These are phyloP conservation scores for Cladosporium sphaerospermum DNA, from an alignment of 2,329 filamentous ascomycete species.

Conservation along the genomic window DNA sequence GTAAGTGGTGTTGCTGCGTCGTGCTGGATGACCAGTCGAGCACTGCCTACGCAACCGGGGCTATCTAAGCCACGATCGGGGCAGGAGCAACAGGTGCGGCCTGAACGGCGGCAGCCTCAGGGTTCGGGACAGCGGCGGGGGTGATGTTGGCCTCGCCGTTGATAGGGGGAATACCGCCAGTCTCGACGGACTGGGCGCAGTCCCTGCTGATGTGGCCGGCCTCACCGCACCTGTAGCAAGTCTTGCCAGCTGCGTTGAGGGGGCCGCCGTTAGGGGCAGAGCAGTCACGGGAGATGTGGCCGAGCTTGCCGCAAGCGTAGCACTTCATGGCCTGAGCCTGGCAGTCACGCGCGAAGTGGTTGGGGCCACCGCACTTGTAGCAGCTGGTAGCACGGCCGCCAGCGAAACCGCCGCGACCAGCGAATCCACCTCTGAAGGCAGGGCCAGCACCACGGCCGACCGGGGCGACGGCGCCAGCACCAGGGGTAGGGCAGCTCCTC, in stretches of 20 bases:
- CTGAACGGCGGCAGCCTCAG: constrained; percentile 9
- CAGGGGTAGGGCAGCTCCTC: constrained; percentile 78
- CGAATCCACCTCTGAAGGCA: constrained; percentile 62
- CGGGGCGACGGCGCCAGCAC: constrained; percentile 47
- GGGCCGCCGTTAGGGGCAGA: constrained; percentile 94
- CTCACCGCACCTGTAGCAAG: constrained; percentile 96
- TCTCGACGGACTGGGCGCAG: constrained; percentile 69
- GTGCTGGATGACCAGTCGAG: constrained; percentile 7
- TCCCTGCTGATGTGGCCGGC: constrained; percentile 94
- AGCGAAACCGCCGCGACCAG: constrained; percentile 63
- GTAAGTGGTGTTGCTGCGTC: constrained; percentile 18
- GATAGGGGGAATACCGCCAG: constrained; percentile 27
- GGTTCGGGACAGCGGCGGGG: constrained; percentile 29
- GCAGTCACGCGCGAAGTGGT: constrained; percentile 97
- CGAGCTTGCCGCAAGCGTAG: constrained; percentile 92
- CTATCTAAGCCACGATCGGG: constrained; percentile 10
- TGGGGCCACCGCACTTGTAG: constrained; percentile 74
- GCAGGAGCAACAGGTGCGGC: constrained; percentile 9
- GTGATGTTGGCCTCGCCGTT: constrained; percentile 26
- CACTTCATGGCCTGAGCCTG: constrained; percentile 98
- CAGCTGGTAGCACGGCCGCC: constrained; percentile 60
- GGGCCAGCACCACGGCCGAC: constrained; percentile 57
- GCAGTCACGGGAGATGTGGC: constrained; percentile 91
- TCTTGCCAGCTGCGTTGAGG: constrained; percentile 93
- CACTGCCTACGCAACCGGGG: background rate